Percentiles rank a stretch among this genome's conserved stretches.
phyloP scores from a whole-genome alignment of 805 yeast genomes.

The Komagataella pastoris region DNA sequence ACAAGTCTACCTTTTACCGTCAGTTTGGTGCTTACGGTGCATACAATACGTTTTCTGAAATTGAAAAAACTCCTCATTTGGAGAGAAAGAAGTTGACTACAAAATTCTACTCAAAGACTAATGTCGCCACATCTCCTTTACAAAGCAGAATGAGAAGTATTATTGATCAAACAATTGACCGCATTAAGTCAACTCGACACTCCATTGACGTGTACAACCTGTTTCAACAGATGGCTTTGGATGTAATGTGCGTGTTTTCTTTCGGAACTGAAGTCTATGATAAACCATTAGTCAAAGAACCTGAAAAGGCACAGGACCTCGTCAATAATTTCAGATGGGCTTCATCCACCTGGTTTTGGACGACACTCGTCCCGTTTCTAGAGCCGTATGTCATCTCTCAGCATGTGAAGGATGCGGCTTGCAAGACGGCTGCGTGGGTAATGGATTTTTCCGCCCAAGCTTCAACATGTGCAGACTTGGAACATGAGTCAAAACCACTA shows the following conservation, averaged over 20 bases:
- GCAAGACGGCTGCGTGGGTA: conserved; percentile 31
- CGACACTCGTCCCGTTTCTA: conserved; percentile 42
- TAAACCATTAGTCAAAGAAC: conserved; percentile 26
- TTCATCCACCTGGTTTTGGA: conserved; percentile 54
- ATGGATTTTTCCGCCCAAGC: conserved; percentile 8
- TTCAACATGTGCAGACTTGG: conserved; percentile 6
- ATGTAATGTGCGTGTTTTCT: conserved; percentile 47
- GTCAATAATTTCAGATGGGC: conserved; percentile 32
- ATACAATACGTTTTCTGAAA: conserved; percentile 44
- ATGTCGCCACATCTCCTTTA: conserved; percentile 18
- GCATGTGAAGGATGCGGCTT: conserved; percentile 22
- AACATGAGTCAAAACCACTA: conserved; percentile 5
- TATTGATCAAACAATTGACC: conserved; percentile 14
- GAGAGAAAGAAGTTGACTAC: conserved; percentile 24
- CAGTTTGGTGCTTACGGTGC: conserved; percentile 47
- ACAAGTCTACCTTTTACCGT: conserved; percentile 44
- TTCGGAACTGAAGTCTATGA: conserved; percentile 34
- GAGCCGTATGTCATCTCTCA: conserved; percentile 35
- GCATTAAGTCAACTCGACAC: conserved; percentile 9
- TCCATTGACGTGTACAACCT: conserved; percentile 43
- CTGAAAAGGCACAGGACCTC: conserved; percentile 22
- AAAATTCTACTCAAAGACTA: conserved; percentile 30
- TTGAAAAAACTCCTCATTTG: conserved; percentile 34
- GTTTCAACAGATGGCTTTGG: conserved; percentile 66
- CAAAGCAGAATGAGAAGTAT: conserved; percentile 20